Evolutionary conservation across 2,329 filamentous ascomycete genomes (phyloP).

Genomic region (Pseudocercospora vitis): DNA sequence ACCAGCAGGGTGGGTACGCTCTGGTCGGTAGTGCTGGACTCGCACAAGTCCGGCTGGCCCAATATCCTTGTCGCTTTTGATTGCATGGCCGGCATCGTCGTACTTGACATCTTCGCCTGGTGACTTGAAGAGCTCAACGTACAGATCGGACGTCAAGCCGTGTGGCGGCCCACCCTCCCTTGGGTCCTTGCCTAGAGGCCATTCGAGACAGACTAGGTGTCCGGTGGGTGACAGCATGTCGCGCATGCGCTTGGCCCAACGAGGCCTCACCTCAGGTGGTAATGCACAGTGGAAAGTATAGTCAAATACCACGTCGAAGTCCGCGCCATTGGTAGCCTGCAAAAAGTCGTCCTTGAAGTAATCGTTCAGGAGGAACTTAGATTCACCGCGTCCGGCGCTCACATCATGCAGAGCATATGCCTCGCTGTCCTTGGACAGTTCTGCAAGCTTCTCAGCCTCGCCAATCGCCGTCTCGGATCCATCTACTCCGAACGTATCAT

Average conservation of each 20-base stretch:
- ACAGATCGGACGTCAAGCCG: constrained; percentile 66
- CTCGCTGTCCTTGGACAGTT: constrained; percentile 38
- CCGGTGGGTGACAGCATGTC: constrained; percentile 55
- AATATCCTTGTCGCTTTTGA: constrained; percentile 43
- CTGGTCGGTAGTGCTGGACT: constrained; percentile 57
- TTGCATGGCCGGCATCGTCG: constrained; percentile 48
- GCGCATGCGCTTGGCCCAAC: constrained; percentile 58
- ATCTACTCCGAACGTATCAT: constrained; percentile 75
- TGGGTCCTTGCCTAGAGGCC: constrained; percentile 69
- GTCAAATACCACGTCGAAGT: constrained; percentile 67
- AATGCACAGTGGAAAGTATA: constrained; percentile 66
- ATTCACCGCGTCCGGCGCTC: constrained; percentile 49
- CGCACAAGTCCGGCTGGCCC: constrained; percentile 45
- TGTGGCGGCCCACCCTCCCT: constrained; percentile 69
- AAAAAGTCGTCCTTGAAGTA: constrained; percentile 66
- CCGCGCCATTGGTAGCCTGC: constrained; percentile 40
- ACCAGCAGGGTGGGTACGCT: constrained; percentile 57
- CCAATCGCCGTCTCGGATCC: constrained; percentile 54
- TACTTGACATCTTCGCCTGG: constrained; percentile 70
- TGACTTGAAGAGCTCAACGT: constrained; percentile 67
- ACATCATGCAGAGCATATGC: constrained; percentile 47
- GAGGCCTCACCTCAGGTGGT: constrained; percentile 54
- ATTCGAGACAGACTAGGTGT: constrained; percentile 68
- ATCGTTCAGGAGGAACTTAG: constrained; percentile 62
- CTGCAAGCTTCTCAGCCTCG: constrained; percentile 48